phyloP scores from a whole-genome alignment of 148 eudicot species.

The Simmondsia chinensis region DNA sequence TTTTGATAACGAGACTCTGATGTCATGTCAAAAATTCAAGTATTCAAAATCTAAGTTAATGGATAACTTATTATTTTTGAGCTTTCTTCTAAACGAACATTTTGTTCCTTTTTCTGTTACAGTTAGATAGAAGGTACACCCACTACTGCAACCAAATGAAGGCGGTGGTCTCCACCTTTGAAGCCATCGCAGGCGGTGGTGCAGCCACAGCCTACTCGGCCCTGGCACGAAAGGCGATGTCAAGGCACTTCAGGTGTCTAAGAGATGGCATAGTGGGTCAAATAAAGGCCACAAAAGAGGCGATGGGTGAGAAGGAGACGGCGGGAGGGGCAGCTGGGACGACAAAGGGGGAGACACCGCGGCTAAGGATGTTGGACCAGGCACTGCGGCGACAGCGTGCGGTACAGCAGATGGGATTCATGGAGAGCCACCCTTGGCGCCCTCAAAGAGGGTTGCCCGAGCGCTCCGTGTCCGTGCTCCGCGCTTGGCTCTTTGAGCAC shows the following conservation, averaged over 20 bases:
- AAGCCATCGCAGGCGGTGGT: constrained; percentile 62
- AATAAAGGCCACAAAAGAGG: constrained; percentile 62
- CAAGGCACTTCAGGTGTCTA: constrained; percentile 75
- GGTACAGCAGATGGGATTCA: constrained; percentile 65
- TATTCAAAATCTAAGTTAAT: too few relatives aligned
- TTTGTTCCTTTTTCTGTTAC: background rate
- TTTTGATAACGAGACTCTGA: too few relatives aligned
- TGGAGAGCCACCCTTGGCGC: constrained; percentile 94
- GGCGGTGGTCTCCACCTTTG: constrained; percentile 61
- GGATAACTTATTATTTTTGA: too few relatives aligned
- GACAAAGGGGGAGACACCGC: constrained; percentile 76
- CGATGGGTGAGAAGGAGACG: constrained; percentile 70
- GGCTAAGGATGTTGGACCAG: constrained; percentile 82
- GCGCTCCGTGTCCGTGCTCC: constrained; percentile 78
- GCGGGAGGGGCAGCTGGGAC: constrained; percentile 32
- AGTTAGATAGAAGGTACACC: constrained; percentile 94
- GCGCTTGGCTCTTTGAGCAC: constrained; percentile 99
- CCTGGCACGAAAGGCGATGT: constrained; percentile 90
- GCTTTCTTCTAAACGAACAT: too few relatives aligned
- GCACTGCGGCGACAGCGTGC: constrained; percentile 77
- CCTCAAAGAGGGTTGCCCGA: constrained; percentile 95
- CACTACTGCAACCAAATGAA: constrained; percentile 86
- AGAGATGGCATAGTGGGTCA: constrained; percentile 70
- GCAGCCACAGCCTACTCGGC: constrained; percentile 61
- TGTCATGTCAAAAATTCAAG: too few relatives aligned